Evolutionary conservation across 345 rosid genomes (phyloP).

Genomic region (Eucalyptus grandis): DNA sequence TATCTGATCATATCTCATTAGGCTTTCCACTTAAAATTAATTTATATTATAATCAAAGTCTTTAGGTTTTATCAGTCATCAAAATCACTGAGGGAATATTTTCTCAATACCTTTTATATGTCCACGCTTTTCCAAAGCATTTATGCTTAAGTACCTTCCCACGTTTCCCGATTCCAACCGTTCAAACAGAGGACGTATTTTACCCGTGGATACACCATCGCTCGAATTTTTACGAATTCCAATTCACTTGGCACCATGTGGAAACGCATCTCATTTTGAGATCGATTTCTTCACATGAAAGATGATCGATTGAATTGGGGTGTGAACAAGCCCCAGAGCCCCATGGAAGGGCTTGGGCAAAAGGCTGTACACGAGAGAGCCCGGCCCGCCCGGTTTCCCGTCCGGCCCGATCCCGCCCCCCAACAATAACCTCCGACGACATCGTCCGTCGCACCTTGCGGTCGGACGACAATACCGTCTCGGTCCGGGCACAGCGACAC

Average conservation of each 20-base stretch:
- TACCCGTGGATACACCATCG: neutral
- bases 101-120: no score
- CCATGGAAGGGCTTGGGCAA: neutral
- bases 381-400: neutral
- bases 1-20: rapidly evolving
- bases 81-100: no score
- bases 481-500: neutral
- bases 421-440: neutral
- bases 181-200: no score
- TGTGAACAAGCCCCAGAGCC: neutral
- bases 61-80: no score
- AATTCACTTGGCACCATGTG: neutral
- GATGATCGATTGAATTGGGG: neutral
- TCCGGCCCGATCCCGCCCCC: neutral
- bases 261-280: neutral
- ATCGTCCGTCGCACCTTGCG: neutral
- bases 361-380: neutral
- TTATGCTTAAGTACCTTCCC: no score
- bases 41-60: no score
- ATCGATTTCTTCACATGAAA: neutral
- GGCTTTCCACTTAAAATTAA: no score
- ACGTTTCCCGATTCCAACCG: no score
- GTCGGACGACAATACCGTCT: neutral
- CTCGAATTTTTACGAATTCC: neutral
- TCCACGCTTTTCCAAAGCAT: no score